These are phyloP conservation scores for Penicillium atrosanguineum DNA, from an alignment of 495 filamentous ascomycete genomes.

Conservation along the genomic window DNA sequence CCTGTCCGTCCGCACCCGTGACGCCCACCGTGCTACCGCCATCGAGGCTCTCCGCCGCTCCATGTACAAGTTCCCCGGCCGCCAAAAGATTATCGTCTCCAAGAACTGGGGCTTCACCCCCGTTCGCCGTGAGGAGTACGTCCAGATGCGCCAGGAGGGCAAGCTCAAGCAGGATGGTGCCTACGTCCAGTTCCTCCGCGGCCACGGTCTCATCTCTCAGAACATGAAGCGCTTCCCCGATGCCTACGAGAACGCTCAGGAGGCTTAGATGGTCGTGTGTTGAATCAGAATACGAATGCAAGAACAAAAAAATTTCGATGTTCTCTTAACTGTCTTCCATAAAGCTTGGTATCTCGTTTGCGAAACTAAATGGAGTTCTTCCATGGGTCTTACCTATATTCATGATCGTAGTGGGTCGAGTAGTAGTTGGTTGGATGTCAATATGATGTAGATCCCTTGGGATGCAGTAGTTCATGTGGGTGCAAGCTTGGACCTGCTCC, in stretches of 20 bases:
- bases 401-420: not conserved
- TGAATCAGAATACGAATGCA: slow-evolving; percentile 29
- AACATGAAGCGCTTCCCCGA: slow-evolving; percentile 94
- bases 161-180: slow-evolving; percentile 93
- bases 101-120: slow-evolving; percentile 99
- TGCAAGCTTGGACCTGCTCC: not conserved
- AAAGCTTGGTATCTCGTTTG: slow-evolving; percentile 28
- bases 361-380: slow-evolving; percentile 31
- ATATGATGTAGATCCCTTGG: not conserved
- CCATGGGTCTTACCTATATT: slow-evolving; percentile 18
- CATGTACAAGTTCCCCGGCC: slow-evolving; percentile 99
- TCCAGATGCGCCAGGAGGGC: slow-evolving; percentile 85
- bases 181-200: slow-evolving; percentile 96
- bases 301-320: slow-evolving; percentile 30
- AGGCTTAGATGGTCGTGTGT: slow-evolving; percentile 44
- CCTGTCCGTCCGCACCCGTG: slow-evolving; percentile 92
- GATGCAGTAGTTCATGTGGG: not conserved
- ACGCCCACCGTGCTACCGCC: slow-evolving; percentile 82
- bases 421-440: not conserved
- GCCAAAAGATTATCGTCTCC: slow-evolving; percentile 99
- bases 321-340: slow-evolving; percentile 17
- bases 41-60: slow-evolving; percentile 98
- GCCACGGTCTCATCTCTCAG: slow-evolving; percentile 76
- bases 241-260: slow-evolving; percentile 63
- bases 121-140: slow-evolving; percentile 94